Conservation (phyloP, 768 basidiomycete species). For the Russula sp. region DNA sequence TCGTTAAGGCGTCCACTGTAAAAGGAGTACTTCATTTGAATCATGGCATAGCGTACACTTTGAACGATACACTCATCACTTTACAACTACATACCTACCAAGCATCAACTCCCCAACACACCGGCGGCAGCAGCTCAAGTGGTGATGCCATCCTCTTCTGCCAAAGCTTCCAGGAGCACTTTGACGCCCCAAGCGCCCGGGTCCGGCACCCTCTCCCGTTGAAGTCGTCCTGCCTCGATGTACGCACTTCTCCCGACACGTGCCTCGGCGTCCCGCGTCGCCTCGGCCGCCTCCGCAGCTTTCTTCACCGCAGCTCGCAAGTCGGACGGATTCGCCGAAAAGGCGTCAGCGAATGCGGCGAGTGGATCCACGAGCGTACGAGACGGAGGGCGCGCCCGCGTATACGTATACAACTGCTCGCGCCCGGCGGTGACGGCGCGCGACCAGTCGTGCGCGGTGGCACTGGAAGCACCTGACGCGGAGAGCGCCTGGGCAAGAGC, state of each 20-base stretch:
- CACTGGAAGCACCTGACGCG: slow-evolving; percentile 29
- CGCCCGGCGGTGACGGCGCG: slow-evolving; percentile 51
- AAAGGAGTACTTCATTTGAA: background rate
- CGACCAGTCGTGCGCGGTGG: slow-evolving; percentile 54
- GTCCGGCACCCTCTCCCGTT: slow-evolving; percentile 59
- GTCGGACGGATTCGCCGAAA: slow-evolving; percentile 31
- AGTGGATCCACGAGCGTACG: slow-evolving; percentile 93
- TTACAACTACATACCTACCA: background rate
- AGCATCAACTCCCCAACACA: background rate
- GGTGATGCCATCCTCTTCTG: background rate
- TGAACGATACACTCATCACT: background rate
- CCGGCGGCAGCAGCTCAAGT: background rate
- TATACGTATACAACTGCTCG: slow-evolving; percentile 67
- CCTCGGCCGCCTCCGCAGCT: slow-evolving; percentile 60
- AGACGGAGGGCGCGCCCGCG: slow-evolving; percentile 80
- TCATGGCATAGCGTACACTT: background rate
- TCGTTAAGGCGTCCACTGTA: too few relatives aligned
- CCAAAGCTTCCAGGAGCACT: slow-evolving; percentile 54
- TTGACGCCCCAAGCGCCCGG: slow-evolving; percentile 92
- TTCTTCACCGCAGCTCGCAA: slow-evolving; percentile 49
- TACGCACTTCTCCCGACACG: slow-evolving; percentile 89
- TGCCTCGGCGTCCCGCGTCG: slow-evolving; percentile 68
- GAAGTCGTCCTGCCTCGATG: slow-evolving; percentile 61
- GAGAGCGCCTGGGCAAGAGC: slow-evolving; percentile 71
- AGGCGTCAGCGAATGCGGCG: slow-evolving; percentile 57